Percentiles rank a stretch among this genome's conserved stretches.
Conservation (phyloP, 2,329 filamentous ascomycete species). For the Cadophora sp. region DNA sequence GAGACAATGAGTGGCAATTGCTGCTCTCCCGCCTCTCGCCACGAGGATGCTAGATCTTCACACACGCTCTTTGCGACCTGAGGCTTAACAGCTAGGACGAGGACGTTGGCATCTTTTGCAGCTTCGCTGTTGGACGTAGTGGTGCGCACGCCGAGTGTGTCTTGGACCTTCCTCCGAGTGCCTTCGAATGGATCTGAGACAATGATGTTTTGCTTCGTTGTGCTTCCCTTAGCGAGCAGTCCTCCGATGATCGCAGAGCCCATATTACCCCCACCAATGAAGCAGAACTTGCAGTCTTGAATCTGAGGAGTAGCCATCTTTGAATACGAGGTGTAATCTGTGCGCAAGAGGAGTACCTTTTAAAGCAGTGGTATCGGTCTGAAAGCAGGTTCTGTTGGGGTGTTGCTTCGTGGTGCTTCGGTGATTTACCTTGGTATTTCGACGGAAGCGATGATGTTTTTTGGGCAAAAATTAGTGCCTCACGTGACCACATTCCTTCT, state of each 20-base stretch:
- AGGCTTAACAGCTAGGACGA: conserved; percentile 22
- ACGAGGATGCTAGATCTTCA: conserved; percentile 15
- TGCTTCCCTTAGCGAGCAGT: conserved; percentile 20
- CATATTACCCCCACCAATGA: conserved; percentile 26
- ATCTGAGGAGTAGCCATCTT: conserved; percentile 18
- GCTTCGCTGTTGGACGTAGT: conserved; percentile 20
- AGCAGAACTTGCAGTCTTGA: conserved; percentile 23
- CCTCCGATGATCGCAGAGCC: conserved; percentile 23
- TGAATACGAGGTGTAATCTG: not conserved
- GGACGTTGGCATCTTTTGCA: conserved; percentile 13
- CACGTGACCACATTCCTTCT: not conserved
- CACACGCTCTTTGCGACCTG: conserved; percentile 22
- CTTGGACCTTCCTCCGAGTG: conserved; percentile 19
- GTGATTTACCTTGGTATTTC: not conserved
- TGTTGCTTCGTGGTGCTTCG: conserved; percentile 1
- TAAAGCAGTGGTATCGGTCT: not conserved
- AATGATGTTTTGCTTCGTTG: conserved; percentile 21
- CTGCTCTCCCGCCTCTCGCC: conserved; percentile 5
- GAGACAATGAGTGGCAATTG: conserved; percentile 22
- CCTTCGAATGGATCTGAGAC: conserved; percentile 22
- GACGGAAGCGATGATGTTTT: not conserved
- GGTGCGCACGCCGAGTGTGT: conserved; percentile 17
- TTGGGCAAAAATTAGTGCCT: not conserved
- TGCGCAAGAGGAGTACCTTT: not conserved
- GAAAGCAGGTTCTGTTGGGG: not conserved